Base-by-base conservation (phyloP, 139 green algal species). In the Tetraselmis chui region DNA sequence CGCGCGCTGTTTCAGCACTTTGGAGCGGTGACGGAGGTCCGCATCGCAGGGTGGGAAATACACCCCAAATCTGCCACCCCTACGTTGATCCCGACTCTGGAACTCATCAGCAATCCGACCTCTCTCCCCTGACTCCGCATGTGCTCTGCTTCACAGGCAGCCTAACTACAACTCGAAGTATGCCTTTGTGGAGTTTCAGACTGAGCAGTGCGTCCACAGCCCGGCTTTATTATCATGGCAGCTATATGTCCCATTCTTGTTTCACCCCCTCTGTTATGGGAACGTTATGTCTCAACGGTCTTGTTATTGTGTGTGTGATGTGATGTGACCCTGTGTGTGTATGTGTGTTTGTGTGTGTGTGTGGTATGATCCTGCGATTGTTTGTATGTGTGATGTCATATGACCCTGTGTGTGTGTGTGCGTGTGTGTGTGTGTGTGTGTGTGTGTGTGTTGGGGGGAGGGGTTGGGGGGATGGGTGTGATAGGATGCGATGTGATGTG, bases 1-100 rank as follows among this genome's bases (percentile, higher is more conserved):
- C 77, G 77, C 77, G 25, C 26, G 77, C 77, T 80, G 30, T 80
- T 80, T 28, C 23, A n/a, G 27, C 29, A 80, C 77, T 80, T 27
- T 29, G 77, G 77, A 27, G 25, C 24, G 2, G 29, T 80, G 28
- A 58, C 77, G 25, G 29, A n/a, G 77, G 77, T 80, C 77, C 26
- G 28, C 2, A 23, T 80, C 25, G 77, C 77, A 22, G 77, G 77
- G 74, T 77, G 74, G 2, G 45, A 5, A 5, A 5, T 18, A 5
- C 26, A 2, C 74, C 74, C n/a, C 74, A 22, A 2, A 22, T 25
- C 74, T 25, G 23, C 74, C 74, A 22, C 45, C 18, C 45, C 45
- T 18, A 5, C 45, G 11, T 67, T 67, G n/a, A n/a, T n/a, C n/a
- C n/a, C 5, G 45, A 67, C 18, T 67, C 45, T 29, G 26, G n/a